A percentile compares a stretch with the other conserved stretches of the same genome.
Evolutionary conservation across 495 filamentous ascomycete genomes (phyloP).

Genomic region (Penicillium lividum): DNA sequence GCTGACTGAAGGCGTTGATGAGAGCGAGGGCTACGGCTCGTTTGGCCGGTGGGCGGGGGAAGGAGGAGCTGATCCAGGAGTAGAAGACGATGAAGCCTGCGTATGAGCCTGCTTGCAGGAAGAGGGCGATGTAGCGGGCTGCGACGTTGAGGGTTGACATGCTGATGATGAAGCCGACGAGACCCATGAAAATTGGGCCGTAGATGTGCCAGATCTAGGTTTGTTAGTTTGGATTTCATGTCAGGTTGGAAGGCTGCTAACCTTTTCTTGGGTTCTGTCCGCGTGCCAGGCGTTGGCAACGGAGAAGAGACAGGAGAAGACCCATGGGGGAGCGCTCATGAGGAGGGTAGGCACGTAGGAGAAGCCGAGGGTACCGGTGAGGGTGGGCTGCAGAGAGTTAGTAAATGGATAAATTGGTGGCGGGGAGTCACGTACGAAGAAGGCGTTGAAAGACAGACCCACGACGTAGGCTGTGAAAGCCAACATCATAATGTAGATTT

Average conservation of each 20-base stretch:
- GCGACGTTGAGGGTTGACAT: constrained; percentile 63
- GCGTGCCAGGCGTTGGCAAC: constrained; percentile 75
- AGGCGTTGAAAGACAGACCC: constrained; percentile 37
- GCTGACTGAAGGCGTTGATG: constrained; percentile 72
- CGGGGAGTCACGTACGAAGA: constrained; percentile 31
- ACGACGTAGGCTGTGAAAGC: constrained; percentile 37
- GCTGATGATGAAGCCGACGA: constrained; percentile 73
- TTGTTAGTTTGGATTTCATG: constrained; percentile 6
- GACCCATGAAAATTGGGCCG: constrained; percentile 64
- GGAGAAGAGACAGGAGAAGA: constrained; percentile 69
- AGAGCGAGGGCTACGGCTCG: constrained; percentile 78
- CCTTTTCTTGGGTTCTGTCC: constrained; percentile 70
- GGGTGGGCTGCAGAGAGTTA: constrained; percentile 75
- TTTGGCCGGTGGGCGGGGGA: constrained; percentile 81
- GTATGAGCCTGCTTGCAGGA: constrained; percentile 66
- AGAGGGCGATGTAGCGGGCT: constrained; percentile 75
- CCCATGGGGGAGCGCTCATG: constrained; percentile 74
- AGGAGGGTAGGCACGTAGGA: constrained; percentile 67
- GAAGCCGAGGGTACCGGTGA: constrained; percentile 73
- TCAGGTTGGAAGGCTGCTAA: constrained; percentile 45
- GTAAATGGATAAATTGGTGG: constrained; percentile 26
- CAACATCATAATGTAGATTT: constrained; percentile 68
- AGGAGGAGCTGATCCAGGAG: constrained; percentile 76
- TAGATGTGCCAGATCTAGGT: constrained; percentile 69
- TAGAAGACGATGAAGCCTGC: constrained; percentile 70